These are phyloP conservation scores for Nicotiana otophora DNA, from an alignment of 257 asterid species.

Conservation along the genomic window DNA sequence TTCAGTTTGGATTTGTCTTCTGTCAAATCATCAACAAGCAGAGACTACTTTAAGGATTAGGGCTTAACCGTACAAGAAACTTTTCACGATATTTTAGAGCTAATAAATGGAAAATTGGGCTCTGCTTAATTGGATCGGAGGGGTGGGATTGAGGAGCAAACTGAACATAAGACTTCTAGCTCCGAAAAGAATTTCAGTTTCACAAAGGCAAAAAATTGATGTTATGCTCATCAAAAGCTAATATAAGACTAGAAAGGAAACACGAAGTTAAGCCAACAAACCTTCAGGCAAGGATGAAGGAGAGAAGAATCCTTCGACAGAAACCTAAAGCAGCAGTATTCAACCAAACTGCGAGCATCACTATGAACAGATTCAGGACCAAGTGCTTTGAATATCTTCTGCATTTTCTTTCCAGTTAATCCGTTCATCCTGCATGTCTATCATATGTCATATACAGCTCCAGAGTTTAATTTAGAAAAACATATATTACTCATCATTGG, in stretches of 20 bases:
- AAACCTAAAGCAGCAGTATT: conserved; percentile 94
- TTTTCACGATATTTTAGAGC: background rate
- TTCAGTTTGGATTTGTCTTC: background rate
- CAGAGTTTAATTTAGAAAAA: conserved; percentile 10
- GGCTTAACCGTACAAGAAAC: background rate
- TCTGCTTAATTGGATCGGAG: background rate
- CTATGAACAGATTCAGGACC: conserved; percentile 61
- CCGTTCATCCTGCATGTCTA: conserved; percentile 93
- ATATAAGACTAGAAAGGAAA: background rate
- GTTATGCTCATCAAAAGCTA: background rate
- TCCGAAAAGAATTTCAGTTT: background rate
- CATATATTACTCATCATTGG: background rate
- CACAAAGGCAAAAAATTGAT: background rate
- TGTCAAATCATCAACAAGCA: background rate
- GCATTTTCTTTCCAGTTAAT: conserved; percentile 83
- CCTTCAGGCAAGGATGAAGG: conserved; percentile 91
- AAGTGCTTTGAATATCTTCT: conserved; percentile 76
- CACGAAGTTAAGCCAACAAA: conserved; percentile 9
- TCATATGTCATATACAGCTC: background rate
- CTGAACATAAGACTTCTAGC: background rate
- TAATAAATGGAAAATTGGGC: background rate
- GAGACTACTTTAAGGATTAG: background rate
- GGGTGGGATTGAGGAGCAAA: background rate
- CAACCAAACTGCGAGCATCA: conserved; percentile 82
- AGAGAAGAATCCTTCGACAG: conserved; percentile 66